Base-by-base conservation (phyloP, 2,329 filamentous ascomycete genomes). In the Fusarium oxysporum region DNA sequence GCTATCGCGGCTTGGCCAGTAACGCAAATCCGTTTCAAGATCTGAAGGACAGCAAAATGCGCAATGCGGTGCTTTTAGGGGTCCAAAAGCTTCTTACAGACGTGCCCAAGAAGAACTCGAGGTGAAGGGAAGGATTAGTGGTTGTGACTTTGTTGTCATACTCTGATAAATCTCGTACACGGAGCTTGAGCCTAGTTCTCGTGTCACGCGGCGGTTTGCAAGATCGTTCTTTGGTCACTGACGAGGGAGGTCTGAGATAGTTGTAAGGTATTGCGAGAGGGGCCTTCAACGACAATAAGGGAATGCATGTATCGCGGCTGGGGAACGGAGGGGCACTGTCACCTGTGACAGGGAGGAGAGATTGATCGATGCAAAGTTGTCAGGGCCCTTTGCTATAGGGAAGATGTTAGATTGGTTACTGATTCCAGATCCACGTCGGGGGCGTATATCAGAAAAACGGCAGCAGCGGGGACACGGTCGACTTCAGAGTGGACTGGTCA, bases 241-340 rank as follows among this genome's bases (percentile, higher is more conserved):
- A 64, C 71, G 69, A 69, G 74, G 69, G 66, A 73, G 44, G 32
- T 59, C 57, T 61, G 45, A 54, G 62, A 69, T 75, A 62, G 61
- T 68, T 68, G 71, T 77, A 54, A 54, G 23, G 25, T 54, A 68
- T 61, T 68, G 65, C 38, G 72, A 61, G 70, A 76, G 67, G 69
- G 71, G 71, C 64, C 66, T 63, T 64, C 68, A 65, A 65, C 50
- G 51, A 33, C 45, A 65, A 60, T 56, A 74, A 57, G 66, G 58
- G 62, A 69, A 68, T 70, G 66, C 66, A 75, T 77, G 72, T 69
- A 76, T 70, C 56, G 68, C 67, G 48, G 65, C 69, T 73, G 58
- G 60, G 62, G 58, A 73, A 67, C 44, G 61, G 71, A 78, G 71
- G 62, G 62, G 71, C 56, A 57, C 57, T 65, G 62, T 70, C 70